Conservation (phyloP, 202 grass and related monocot genomes). For the Dendrocalamus latiflorus region DNA sequence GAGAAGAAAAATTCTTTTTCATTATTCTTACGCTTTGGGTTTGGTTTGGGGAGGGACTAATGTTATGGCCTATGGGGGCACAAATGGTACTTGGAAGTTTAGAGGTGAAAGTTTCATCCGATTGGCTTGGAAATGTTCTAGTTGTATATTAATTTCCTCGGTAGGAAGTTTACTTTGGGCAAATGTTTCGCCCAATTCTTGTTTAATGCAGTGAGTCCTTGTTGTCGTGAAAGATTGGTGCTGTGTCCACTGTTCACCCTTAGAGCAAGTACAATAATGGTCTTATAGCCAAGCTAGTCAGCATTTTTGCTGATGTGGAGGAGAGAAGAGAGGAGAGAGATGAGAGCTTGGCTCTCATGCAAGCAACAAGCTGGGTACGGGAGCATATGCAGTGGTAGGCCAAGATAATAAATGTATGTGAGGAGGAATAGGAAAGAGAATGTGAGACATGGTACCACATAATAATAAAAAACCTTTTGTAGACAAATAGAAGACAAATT, state of each 20-base stretch:
- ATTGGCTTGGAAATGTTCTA: neutral
- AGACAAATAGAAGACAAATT: too few relatives aligned
- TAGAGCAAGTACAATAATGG: too few relatives aligned
- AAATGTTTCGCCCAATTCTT: neutral
- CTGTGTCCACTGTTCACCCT: neutral
- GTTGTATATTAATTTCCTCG: neutral
- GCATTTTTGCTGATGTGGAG: too few relatives aligned
- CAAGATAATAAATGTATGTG: too few relatives aligned
- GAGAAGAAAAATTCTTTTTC: neutral
- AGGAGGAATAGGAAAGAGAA: too few relatives aligned
- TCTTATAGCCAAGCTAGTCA: too few relatives aligned
- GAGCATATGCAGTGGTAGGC: too few relatives aligned
- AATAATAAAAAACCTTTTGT: too few relatives aligned
- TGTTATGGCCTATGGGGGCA: neutral
- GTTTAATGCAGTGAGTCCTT: neutral
- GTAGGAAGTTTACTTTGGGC: neutral
- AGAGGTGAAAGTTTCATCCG: neutral
- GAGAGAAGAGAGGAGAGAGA: too few relatives aligned
- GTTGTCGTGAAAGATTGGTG: neutral
- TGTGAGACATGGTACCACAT: too few relatives aligned
- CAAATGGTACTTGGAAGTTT: neutral
- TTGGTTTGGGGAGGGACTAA: neutral
- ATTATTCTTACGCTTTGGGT: neutral
- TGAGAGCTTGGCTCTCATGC: too few relatives aligned
- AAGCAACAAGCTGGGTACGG: too few relatives aligned